Percentiles rank a stretch among this genome's conserved stretches.
phyloP scores from a whole-genome alignment of 2,329 filamentous ascomycete genomes.

The Pseudopyrenochaeta lycopersici region DNA sequence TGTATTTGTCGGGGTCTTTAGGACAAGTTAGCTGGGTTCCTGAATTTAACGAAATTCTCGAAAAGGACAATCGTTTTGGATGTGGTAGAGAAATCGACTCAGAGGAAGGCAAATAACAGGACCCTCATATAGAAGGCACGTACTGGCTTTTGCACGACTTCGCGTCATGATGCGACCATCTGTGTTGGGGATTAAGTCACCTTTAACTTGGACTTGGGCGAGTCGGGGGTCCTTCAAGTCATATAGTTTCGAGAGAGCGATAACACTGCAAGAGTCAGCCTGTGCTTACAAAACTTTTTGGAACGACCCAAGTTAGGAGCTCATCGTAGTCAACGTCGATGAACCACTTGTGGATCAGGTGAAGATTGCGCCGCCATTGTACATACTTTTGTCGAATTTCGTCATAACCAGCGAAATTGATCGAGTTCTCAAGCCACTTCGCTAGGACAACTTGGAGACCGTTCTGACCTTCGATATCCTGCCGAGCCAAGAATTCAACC shows the following conservation, averaged over 20 bases:
- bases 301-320: too few relatives aligned
- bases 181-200: conserved; percentile 79
- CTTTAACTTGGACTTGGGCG: conserved; percentile 83
- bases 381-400: conserved; percentile 94
- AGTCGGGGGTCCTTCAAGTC: conserved; percentile 84
- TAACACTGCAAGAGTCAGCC: conserved; percentile 68
- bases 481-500: conserved; percentile 86
- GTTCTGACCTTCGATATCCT: conserved; percentile 79
- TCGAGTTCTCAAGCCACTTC: conserved; percentile 97
- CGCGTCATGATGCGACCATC: conserved; percentile 91
- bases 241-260: conserved; percentile 91
- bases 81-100: background rate
- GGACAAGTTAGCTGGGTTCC: conserved; percentile 24
- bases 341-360: too few relatives aligned
- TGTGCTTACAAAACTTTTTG: background rate
- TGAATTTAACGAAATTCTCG: background rate
- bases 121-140: conserved; percentile 31
- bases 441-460: conserved; percentile 88
- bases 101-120: background rate
- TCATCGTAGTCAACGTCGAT: too few relatives aligned
- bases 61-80: background rate
- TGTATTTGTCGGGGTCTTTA: conserved; percentile 86
- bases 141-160: conserved; percentile 85
- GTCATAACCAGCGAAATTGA: conserved; percentile 97
- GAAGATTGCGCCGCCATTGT: background rate